Evolutionary conservation across 306 rosid species (phyloP).

Genomic region (Purshia tridentata): DNA sequence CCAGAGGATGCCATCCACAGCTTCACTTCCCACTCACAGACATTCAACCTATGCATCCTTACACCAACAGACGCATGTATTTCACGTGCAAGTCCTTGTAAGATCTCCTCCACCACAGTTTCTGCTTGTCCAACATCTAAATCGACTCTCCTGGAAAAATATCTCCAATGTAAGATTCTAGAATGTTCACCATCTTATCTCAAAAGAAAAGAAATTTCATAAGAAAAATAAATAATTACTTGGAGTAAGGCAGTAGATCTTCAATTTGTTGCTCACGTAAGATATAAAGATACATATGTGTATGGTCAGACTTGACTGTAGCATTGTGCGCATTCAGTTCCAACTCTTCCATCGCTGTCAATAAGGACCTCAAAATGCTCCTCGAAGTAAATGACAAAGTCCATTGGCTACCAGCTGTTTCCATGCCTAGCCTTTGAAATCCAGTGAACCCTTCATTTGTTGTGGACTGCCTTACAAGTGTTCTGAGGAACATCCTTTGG

Average conservation of each 20-base stretch:
- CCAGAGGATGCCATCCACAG: conserved; percentile 79
- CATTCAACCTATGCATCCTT: conserved; percentile 95
- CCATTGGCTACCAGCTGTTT: conserved; percentile 41
- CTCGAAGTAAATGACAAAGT: conserved; percentile 76
- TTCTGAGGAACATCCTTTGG: conserved; percentile 93
- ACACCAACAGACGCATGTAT: conserved; percentile 84
- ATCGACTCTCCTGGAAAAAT: conserved; percentile 60
- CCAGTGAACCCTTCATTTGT: conserved; percentile 65
- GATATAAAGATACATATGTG: conserved; percentile 92
- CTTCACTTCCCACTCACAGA: conserved; percentile 96
- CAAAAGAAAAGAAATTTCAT: conserved; percentile 18
- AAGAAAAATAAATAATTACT: conserved; percentile 48
- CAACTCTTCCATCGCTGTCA: conserved; percentile 98
- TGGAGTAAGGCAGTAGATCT: conserved; percentile 76
- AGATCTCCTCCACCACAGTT: conserved; percentile 54
- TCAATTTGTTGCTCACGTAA: conserved; percentile 73
- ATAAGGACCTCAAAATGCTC: conserved; percentile 83
- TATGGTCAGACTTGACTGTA: conserved; percentile 69
- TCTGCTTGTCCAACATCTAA: conserved; percentile 62
- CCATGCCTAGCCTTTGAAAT: conserved; percentile 55
- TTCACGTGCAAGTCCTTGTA: conserved; percentile 67
- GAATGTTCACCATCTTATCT: conserved; percentile 19
- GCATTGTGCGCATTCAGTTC: conserved; percentile 92
- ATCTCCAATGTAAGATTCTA: conserved; percentile 38
- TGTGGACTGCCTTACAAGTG: conserved; percentile 89